phyloP scores from a whole-genome alignment of 305 asterid species.

The Solanum hybrid region DNA sequence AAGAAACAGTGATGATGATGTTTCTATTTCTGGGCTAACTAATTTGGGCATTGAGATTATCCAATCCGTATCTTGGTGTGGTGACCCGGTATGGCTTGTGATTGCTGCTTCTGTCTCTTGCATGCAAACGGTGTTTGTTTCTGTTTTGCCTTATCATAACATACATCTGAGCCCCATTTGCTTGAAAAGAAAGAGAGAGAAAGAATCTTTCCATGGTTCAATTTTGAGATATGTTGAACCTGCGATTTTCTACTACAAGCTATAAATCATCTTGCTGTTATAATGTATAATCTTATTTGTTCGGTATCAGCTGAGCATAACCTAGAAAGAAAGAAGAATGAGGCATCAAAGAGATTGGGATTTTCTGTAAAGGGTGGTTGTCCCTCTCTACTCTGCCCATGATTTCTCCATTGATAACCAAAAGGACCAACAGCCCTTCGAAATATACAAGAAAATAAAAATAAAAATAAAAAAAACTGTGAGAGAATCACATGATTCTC shows the following conservation, averaged over 20 bases:
- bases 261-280: background rate
- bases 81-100: background rate
- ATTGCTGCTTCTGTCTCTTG: background rate
- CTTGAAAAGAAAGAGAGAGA: background rate
- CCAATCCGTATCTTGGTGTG: background rate
- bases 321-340: background rate
- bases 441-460: background rate
- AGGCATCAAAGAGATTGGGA: background rate
- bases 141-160: background rate
- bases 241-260: background rate
- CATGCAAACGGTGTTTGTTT: slow-evolving; percentile 9
- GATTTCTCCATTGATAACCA: slow-evolving; percentile 1
- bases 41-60: background rate
- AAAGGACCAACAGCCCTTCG: background rate
- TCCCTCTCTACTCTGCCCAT: slow-evolving; percentile 9
- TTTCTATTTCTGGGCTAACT: background rate
- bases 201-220: background rate
- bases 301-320: background rate
- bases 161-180: background rate
- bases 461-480: background rate
- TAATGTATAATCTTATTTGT: background rate
- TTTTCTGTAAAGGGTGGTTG: slow-evolving; percentile 19
- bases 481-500: background rate
- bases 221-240: background rate
- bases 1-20: slow-evolving; percentile 2